Evolutionary conservation across 805 yeast species (phyloP).

Genomic region (Naumovozyma castellii): DNA sequence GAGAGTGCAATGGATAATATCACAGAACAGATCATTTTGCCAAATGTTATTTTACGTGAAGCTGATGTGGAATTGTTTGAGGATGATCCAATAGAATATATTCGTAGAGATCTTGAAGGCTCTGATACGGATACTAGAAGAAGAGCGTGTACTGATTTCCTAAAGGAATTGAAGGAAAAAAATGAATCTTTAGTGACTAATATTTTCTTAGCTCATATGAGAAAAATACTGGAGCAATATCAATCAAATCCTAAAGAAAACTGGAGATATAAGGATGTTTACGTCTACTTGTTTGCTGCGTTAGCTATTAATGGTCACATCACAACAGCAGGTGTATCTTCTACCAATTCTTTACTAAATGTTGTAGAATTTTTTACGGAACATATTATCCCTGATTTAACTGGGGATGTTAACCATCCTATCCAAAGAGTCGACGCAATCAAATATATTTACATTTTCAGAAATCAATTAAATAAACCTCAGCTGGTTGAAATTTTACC

Average conservation of each 20-base stretch:
- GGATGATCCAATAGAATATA: constrained; percentile 92
- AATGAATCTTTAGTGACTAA: constrained; percentile 67
- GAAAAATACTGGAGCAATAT: constrained; percentile 50
- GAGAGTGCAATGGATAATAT: constrained; percentile 62
- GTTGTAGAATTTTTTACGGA: constrained; percentile 76
- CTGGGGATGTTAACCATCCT: constrained; percentile 51
- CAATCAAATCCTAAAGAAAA: constrained; percentile 35
- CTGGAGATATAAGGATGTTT: constrained; percentile 85
- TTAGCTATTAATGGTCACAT: constrained; percentile 85
- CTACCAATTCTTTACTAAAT: constrained; percentile 76
- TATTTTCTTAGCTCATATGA: constrained; percentile 64
- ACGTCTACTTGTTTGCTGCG: constrained; percentile 76
- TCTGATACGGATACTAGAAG: constrained; percentile 89
- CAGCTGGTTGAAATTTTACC: constrained; percentile 78
- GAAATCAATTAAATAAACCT: constrained; percentile 85
- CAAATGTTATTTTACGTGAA: constrained; percentile 78
- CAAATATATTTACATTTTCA: constrained; percentile 76
- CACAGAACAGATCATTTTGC: constrained; percentile 74
- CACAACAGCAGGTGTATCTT: constrained; percentile 78
- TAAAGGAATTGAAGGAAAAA: constrained; percentile 74
- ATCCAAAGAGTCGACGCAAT: constrained; percentile 87
- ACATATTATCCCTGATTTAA: constrained; percentile 75
- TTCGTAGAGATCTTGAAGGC: constrained; percentile 90
- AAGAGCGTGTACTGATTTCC: constrained; percentile 84
- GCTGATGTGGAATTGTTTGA: constrained; percentile 89